Conservation (phyloP, 2,329 filamentous ascomycete species). For the Esteya vermicola region DNA sequence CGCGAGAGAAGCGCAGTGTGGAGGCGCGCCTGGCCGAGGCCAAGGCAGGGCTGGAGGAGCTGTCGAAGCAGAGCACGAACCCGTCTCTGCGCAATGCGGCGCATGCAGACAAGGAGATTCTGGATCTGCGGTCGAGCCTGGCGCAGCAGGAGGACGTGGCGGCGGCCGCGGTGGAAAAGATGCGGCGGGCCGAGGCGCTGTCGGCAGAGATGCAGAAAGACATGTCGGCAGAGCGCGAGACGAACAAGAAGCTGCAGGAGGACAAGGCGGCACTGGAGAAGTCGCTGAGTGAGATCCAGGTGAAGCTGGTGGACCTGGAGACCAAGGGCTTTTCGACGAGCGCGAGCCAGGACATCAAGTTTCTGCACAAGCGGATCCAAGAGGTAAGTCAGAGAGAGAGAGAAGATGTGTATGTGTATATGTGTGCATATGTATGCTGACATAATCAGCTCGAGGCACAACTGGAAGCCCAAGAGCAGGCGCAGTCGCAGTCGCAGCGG, state of each 20-base stretch:
- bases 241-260: constrained; percentile 67
- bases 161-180: constrained; percentile 85
- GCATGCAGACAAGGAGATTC: constrained; percentile 59
- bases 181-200: constrained; percentile 83
- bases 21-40: constrained; percentile 79
- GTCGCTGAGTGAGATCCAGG: constrained; percentile 75
- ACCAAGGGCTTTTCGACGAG: constrained; percentile 96
- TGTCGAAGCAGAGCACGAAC: constrained; percentile 69
- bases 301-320: constrained; percentile 82
- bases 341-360: constrained; percentile 87
- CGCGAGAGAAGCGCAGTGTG: constrained; percentile 80
- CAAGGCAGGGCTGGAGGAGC: constrained; percentile 74
- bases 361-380: constrained; percentile 85
- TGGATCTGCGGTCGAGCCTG: constrained; percentile 76
- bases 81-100: constrained; percentile 84
- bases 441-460: constrained; percentile 63
- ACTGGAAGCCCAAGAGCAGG: constrained; percentile 68
- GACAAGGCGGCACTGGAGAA: constrained; percentile 87
- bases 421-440: neutral
- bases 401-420: constrained; percentile 12
- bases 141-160: constrained; percentile 92
- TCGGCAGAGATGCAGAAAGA: constrained; percentile 87
- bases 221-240: constrained; percentile 72
- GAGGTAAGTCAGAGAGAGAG: constrained; percentile 44
- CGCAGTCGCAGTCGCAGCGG: constrained; percentile 67